phyloP scores from a whole-genome alignment of 257 asterid genomes.

The Jacaranda copaia region DNA sequence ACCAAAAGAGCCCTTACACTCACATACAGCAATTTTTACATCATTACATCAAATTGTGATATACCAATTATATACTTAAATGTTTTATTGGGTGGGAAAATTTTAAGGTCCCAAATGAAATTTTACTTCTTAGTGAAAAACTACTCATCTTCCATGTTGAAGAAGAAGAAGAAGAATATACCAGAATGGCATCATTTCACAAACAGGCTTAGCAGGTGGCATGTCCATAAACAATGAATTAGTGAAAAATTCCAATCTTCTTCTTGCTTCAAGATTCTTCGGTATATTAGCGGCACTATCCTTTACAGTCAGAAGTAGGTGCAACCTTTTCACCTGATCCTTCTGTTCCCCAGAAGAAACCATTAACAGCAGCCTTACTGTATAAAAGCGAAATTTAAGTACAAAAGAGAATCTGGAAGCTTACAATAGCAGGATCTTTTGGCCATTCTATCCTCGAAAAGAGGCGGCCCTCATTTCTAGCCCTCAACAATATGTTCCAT shows the following conservation, averaged over 20 bases:
- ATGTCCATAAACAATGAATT: constrained; percentile 96
- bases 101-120: too few relatives aligned
- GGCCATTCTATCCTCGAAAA: constrained; percentile 98
- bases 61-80: too few relatives aligned
- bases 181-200: constrained; percentile 97
- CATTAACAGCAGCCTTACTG: constrained; percentile 18
- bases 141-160: too few relatives aligned
- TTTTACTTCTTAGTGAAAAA: too few relatives aligned
- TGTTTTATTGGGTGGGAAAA: too few relatives aligned
- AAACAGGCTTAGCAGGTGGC: constrained; percentile 92
- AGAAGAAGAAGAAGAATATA: constrained; percentile 38
- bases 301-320: constrained; percentile 94
- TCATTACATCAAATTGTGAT: too few relatives aligned
- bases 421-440: constrained; percentile 83
- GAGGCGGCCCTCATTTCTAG: constrained; percentile 94
- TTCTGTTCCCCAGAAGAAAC: constrained; percentile 55
- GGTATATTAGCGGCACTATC: constrained; percentile 96
- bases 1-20: too few relatives aligned
- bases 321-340: constrained; percentile 96
- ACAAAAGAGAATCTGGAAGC: constrained; percentile 31
- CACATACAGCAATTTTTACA: too few relatives aligned
- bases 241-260: constrained; percentile 87
- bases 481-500: constrained; percentile 88
- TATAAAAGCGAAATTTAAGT: constrained; percentile 4
- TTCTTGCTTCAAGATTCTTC: constrained; percentile 95